phyloP scores from a whole-genome alignment of 495 filamentous ascomycete genomes.

The Penicillium taxi region DNA sequence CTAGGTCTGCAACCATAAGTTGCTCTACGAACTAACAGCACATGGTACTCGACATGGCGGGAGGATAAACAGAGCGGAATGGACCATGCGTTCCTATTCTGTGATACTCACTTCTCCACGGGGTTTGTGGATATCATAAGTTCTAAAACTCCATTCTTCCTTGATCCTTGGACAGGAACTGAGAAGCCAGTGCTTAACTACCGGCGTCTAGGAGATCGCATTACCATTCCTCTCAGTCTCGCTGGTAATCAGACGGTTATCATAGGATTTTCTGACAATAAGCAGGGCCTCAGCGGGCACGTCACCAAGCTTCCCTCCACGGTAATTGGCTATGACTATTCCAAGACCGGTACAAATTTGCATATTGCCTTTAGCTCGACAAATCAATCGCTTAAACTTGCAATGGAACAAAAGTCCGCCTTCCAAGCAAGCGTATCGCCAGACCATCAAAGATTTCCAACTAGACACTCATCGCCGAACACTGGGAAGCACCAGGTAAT shows the following conservation, averaged over 20 bases:
- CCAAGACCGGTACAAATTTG: neutral
- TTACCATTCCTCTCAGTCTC: constrained; percentile 22
- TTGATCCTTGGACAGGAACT: constrained; percentile 38
- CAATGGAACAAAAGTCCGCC: constrained; percentile 16
- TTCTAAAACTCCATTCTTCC: constrained; percentile 28
- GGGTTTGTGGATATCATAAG: too few relatives aligned
- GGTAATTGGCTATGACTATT: constrained; percentile 11
- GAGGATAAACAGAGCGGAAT: constrained; percentile 11
- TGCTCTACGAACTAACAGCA: constrained; percentile 18
- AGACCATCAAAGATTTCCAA: constrained; percentile 21
- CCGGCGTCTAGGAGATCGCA: constrained; percentile 10
- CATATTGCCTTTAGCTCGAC: constrained; percentile 1
- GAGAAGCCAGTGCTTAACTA: constrained; percentile 25
- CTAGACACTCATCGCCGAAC: constrained; percentile 36
- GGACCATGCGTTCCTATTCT: constrained; percentile 35
- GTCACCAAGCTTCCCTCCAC: constrained; percentile 7
- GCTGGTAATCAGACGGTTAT: constrained; percentile 28
- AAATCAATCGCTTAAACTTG: constrained; percentile 6
- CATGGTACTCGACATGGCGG: constrained; percentile 30
- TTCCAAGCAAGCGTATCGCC: constrained; percentile 7
- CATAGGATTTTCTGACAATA: constrained; percentile 22
- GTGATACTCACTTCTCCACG: too few relatives aligned
- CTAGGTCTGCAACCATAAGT: constrained; percentile 17
- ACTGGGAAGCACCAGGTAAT: constrained; percentile 30
- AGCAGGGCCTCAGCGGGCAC: constrained; percentile 1